Base-by-base conservation (phyloP, 2,329 filamentous ascomycete species). In the Neospermospora avenae region DNA sequence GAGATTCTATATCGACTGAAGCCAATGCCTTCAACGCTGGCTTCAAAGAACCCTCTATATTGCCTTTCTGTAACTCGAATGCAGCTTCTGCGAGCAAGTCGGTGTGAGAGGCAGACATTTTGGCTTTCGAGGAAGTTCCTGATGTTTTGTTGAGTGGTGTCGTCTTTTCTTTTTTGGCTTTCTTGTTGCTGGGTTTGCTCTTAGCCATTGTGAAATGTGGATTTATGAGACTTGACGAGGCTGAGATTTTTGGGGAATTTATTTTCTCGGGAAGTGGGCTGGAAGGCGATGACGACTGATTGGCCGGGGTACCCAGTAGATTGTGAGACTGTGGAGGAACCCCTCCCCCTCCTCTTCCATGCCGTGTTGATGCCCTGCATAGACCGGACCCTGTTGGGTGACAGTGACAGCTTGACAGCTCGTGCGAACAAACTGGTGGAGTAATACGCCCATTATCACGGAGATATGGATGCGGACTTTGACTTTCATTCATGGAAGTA, bases 171-270 rank as follows among this genome's bases (percentile, higher is more conserved):
- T 69, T 70, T 42, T 65, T 69, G 8, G 65, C 55, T 46, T 71
- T 72, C 60, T 71, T 71, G 18, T 69, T 66, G 11, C 58, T 67
- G 20, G 72, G 71, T 57, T 72, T 72, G 13, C 69, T 71, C 64
- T 73, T 73, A 35, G 71, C 71, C 72, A 73, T 73, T 59, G 54
- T 65, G 18, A 20, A 7, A 13, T 45, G 34, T 55, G 24, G n/a
- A 16, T 20, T 34, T 22, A 16, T 49, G 18, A 13, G 11, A 7
- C 25, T 54, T 49, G 55, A 37, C 55, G 44, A 51, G 48, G 48
- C 48, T 51, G 48, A 51, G 48, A 20, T 16, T 37, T 51, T 22
- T 5, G 31, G 46, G n/a, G 46, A 24, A 45, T 22, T 41, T 52
- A 53, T 51, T 55, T 49, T 58, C 54, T 44, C 22, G 45, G 48